Base-by-base conservation (phyloP, 768 basidiomycete species). In the Pleurotus giganteus region DNA sequence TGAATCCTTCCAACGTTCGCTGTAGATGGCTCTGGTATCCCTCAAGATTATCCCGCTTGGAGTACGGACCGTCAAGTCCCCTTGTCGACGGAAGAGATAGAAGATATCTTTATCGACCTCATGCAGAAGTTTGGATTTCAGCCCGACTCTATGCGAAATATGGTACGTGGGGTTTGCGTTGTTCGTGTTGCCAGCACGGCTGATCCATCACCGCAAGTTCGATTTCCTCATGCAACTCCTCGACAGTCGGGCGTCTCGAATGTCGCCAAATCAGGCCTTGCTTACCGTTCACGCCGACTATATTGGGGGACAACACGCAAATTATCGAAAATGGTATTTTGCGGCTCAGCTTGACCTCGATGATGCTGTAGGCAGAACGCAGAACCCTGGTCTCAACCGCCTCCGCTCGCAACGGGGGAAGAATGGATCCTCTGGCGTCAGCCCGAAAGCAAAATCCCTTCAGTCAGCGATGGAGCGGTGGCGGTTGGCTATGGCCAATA, bases 261-360 rank as follows among this genome's bases (percentile, higher is more conserved):
- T 98, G 95, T 87, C 93, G 0, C 95, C 97, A 9, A 90, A 93
- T 66, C 93, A 96, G 66, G 97, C 97, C 0, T 76, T 98, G 23
- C 78, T 97, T 53, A 98, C 95, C 0, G 81, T 99, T 2, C 97
- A 99, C 64, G 97, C 96, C 55, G 97, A 98, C 69, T 99, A 98
- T 71, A 98, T 99, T 62, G 97, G 97, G 17, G 97, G 97, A 2
- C 91, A 96, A 69, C 88, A 98, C 64, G 93, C 97, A 47, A 98
- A 98, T 76, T 98, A 98, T 74, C 91, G 97, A 57, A 98, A 98
- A 75, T 98, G 97, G 97, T 99, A 99, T 75, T 99, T 98, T 70
- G 97, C 96, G 28, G 94, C 96, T 17, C 97, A 99, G 70, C 85
- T 99, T 57, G 96, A 98, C 70, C 88, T 98, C 39, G 97, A 99